These are phyloP conservation scores for Arctostaphylos glauca DNA, from an alignment of 148 eudicot genomes.

Conservation along the genomic window DNA sequence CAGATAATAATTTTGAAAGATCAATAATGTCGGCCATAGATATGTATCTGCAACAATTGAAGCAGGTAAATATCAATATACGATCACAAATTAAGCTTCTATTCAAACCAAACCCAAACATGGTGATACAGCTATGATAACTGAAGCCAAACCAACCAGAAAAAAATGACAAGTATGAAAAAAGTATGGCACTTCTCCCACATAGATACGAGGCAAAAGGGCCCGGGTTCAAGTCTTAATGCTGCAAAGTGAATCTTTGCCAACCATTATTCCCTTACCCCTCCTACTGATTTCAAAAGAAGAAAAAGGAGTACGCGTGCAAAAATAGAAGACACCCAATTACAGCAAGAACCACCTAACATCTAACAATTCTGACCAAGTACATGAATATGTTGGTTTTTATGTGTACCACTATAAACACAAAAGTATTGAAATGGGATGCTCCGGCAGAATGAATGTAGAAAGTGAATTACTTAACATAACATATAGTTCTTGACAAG, in stretches of 20 bases:
- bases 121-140: background rate
- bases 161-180: background rate
- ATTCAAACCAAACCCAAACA: background rate
- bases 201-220: background rate
- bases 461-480: background rate
- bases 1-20: conserved; percentile 50
- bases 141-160: background rate
- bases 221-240: no score
- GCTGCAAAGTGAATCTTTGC: no score
- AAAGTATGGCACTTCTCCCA: background rate
- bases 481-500: background rate
- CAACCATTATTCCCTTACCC: background rate
- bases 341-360: background rate
- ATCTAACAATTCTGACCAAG: background rate
- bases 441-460: background rate
- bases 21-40: conserved; percentile 80
- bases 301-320: background rate
- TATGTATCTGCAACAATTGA: conserved; percentile 59
- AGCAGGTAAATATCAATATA: background rate
- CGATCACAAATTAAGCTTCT: background rate
- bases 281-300: background rate
- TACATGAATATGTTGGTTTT: background rate
- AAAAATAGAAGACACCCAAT: background rate
- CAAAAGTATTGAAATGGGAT: background rate
- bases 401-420: background rate